phyloP scores from a whole-genome alignment of 139 green algal genomes.

The Monoraphidium neglectum region DNA sequence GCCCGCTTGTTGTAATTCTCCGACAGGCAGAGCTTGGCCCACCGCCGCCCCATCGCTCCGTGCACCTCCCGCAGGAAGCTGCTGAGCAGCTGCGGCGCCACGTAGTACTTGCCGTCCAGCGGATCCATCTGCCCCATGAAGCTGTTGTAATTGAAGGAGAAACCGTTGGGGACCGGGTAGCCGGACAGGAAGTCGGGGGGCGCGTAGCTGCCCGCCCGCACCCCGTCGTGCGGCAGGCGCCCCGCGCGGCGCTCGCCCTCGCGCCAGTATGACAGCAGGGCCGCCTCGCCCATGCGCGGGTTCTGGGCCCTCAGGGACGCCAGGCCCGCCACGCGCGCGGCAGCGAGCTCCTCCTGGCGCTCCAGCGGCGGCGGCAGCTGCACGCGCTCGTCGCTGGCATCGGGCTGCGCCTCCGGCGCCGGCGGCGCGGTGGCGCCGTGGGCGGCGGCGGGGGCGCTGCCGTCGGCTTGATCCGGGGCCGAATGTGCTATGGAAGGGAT shows the following conservation, averaged over 20 bases:
- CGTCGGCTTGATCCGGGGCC: too few relatives aligned
- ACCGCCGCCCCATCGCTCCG: background rate
- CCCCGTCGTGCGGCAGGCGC: background rate
- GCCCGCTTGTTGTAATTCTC: conserved; percentile 17
- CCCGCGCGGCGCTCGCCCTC: background rate
- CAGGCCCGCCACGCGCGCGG: too few relatives aligned
- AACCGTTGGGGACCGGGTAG: conserved; percentile 18
- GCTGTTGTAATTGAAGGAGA: conserved; percentile 40
- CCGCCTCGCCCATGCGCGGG: background rate
- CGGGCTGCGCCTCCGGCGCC: too few relatives aligned
- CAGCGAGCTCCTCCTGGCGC: too few relatives aligned
- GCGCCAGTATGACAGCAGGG: background rate
- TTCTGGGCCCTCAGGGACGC: background rate
- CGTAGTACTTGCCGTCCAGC: conserved; percentile 39
- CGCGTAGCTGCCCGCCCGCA: conserved; percentile 4
- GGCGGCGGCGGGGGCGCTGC: too few relatives aligned
- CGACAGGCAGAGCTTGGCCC: conserved; percentile 5
- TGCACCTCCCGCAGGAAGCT: conserved; percentile 27
- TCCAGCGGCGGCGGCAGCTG: too few relatives aligned
- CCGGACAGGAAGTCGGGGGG: conserved; percentile 33
- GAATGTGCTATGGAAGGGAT: too few relatives aligned
- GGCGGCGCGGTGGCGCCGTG: too few relatives aligned
- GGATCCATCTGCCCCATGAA: conserved; percentile 40
- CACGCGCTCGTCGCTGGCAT: too few relatives aligned
- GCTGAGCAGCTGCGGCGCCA: conserved; percentile 2